phyloP scores from a whole-genome alignment of 441 rosid species.

The Lepidium campestre region DNA sequence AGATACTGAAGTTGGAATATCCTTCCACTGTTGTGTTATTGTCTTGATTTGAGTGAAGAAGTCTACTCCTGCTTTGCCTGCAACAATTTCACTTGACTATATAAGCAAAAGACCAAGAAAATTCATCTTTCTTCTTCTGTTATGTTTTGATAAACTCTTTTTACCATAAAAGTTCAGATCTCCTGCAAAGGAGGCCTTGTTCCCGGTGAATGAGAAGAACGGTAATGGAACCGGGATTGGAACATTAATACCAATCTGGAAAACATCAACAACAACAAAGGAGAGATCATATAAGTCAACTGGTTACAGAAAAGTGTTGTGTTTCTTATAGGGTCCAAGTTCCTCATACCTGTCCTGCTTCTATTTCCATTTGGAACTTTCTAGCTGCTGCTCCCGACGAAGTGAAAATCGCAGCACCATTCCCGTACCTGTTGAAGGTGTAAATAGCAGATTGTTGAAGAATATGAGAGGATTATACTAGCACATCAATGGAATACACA shows the following conservation, averaged over 20 bases:
- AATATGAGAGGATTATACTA: not conserved
- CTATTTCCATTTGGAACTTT: conserved; percentile 84
- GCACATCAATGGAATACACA: not conserved
- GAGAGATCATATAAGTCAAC: not conserved
- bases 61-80: conserved; percentile 92
- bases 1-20: conserved; percentile 65
- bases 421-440: conserved; percentile 56
- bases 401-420: conserved; percentile 87
- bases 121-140: not conserved
- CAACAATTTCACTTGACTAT: conserved; percentile 2
- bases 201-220: conserved; percentile 83
- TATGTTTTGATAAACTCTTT: not conserved
- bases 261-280: not conserved
- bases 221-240: conserved; percentile 94
- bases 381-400: conserved; percentile 81
- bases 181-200: conserved; percentile 88
- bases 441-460: not conserved
- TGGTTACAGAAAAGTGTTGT: not conserved
- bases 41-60: conserved; percentile 90
- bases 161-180: conserved; percentile 91
- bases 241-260: conserved; percentile 84
- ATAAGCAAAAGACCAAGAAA: not conserved
- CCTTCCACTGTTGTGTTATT: conserved; percentile 93
- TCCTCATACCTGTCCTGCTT: conserved; percentile 70
- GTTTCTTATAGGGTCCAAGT: not conserved